These are phyloP conservation scores for Zasmidium cellare DNA, from an alignment of 2,329 filamentous ascomycete genomes.

Conservation along the genomic window DNA sequence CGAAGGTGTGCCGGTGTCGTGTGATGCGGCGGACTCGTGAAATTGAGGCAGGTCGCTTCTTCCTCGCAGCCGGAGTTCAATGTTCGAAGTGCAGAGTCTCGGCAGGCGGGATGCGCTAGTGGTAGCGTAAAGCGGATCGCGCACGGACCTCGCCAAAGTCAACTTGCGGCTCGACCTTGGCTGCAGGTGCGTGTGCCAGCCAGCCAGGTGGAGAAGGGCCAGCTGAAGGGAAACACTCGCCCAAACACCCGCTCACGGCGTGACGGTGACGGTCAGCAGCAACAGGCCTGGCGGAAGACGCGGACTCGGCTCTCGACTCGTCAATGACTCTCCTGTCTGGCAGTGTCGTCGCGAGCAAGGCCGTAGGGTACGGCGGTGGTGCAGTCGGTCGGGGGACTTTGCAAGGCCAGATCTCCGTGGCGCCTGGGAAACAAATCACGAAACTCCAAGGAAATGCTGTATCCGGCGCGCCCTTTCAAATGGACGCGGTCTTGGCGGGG, in stretches of 20 bases:
- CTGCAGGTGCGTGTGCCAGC: slow-evolving; percentile 3
- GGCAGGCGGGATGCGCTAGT: neutral
- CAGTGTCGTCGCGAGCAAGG: neutral
- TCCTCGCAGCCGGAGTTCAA: neutral
- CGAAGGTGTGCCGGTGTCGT: too few relatives aligned
- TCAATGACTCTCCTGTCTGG: neutral
- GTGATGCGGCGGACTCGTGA: neutral
- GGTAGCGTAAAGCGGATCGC: neutral
- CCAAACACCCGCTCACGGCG: neutral
- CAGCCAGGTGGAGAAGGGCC: slow-evolving; percentile 2
- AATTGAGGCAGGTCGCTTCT: neutral
- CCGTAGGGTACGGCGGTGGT: neutral
- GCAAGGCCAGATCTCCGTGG: slow-evolving; percentile 16
- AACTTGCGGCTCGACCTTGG: slow-evolving; percentile 3
- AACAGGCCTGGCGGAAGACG: neutral
- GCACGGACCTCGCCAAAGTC: neutral
- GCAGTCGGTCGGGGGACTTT: neutral
- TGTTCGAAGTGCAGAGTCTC: neutral
- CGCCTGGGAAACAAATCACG: slow-evolving; percentile 17
- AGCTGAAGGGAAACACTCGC: slow-evolving; percentile 3
- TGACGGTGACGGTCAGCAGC: neutral
- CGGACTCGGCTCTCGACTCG: neutral
- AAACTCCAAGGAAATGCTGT: slow-evolving; percentile 7
- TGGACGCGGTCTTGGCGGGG: slow-evolving; percentile 18
- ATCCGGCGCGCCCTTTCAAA: slow-evolving; percentile 3